A percentile compares a stretch with the other conserved stretches of the same genome.
phyloP scores from a whole-genome alignment of 768 basidiomycete genomes.

The Pleurotus citrinopileatus region DNA sequence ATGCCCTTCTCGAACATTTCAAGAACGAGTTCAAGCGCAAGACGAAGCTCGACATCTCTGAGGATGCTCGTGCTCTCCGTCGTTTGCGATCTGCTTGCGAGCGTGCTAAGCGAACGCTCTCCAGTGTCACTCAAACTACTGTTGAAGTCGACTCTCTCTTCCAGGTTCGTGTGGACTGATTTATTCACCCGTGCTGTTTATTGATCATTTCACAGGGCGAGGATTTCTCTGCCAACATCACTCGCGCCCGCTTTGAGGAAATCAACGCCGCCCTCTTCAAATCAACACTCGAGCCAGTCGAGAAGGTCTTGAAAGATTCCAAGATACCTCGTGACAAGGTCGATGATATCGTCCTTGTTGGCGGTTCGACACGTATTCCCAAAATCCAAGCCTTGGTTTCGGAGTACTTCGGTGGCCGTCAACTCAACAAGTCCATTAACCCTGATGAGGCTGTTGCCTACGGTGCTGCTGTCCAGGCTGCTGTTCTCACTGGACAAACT shows the following conservation, averaged over 20 bases:
- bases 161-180: slow-evolving; percentile 53
- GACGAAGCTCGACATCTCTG: slow-evolving; percentile 95
- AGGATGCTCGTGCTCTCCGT: slow-evolving; percentile 94
- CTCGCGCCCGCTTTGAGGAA: slow-evolving; percentile 99
- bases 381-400: slow-evolving; percentile 96
- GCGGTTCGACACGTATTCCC: slow-evolving; percentile 98
- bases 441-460: slow-evolving; percentile 99
- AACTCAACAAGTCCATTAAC: slow-evolving; percentile 99
- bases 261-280: slow-evolving; percentile 96
- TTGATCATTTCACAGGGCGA: slow-evolving; percentile 56
- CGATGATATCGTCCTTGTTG: slow-evolving; percentile 98
- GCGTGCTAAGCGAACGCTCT: slow-evolving; percentile 98
- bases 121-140: slow-evolving; percentile 97
- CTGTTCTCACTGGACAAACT: slow-evolving; percentile 95
- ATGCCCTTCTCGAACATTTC: slow-evolving; percentile 97
- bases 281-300: slow-evolving; percentile 96
- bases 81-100: slow-evolving; percentile 97
- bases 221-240: slow-evolving; percentile 98
- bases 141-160: slow-evolving; percentile 99
- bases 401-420: slow-evolving; percentile 98
- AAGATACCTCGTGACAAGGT: slow-evolving; percentile 98
- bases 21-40: slow-evolving; percentile 99
- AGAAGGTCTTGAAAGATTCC: slow-evolving; percentile 98
- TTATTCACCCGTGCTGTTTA: background rate
- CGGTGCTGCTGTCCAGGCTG: slow-evolving; percentile 98